Evolutionary conservation across 306 rosid genomes (phyloP).

Genomic region (Prunus padus): DNA sequence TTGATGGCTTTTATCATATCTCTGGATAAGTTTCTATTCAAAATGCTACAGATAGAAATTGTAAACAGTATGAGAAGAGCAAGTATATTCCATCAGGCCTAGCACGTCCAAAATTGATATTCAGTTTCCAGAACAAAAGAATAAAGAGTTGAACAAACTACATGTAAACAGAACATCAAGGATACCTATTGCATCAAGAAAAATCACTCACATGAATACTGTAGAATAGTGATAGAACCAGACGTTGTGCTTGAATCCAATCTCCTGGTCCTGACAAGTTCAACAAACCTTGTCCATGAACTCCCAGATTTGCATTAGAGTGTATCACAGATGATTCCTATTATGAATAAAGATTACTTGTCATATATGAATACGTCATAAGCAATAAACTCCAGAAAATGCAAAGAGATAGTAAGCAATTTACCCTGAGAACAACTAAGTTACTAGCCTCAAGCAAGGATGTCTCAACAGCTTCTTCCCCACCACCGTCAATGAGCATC

Average conservation of each 20-base stretch:
- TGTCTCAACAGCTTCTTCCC: constrained; percentile 75
- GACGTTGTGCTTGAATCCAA: constrained; percentile 92
- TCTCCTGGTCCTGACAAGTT: constrained; percentile 94
- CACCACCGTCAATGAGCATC: constrained; percentile 92
- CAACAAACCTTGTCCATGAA: constrained; percentile 95
- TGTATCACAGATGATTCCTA: constrained; percentile 95
- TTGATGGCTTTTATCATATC: not conserved
- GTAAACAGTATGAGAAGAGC: not conserved
- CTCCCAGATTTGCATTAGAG: constrained; percentile 99
- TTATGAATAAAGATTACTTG: constrained; percentile 27
- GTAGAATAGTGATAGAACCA: constrained; percentile 89
- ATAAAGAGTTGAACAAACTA: not conserved
- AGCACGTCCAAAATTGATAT: not conserved
- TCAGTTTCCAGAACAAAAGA: not conserved
- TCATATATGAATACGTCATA: constrained; percentile 21
- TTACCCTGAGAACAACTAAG: constrained; percentile 91
- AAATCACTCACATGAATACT: constrained; percentile 75
- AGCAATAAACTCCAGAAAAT: constrained; percentile 28
- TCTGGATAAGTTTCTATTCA: not conserved
- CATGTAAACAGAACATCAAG: constrained; percentile 1
- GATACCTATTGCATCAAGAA: not conserved
- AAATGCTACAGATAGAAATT: not conserved
- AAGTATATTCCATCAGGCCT: not conserved
- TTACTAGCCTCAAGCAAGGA: constrained; percentile 95
- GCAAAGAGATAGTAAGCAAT: constrained; percentile 25